Base-by-base conservation (phyloP, 2,329 filamentous ascomycete species). In the Fusarium nematophilum region DNA sequence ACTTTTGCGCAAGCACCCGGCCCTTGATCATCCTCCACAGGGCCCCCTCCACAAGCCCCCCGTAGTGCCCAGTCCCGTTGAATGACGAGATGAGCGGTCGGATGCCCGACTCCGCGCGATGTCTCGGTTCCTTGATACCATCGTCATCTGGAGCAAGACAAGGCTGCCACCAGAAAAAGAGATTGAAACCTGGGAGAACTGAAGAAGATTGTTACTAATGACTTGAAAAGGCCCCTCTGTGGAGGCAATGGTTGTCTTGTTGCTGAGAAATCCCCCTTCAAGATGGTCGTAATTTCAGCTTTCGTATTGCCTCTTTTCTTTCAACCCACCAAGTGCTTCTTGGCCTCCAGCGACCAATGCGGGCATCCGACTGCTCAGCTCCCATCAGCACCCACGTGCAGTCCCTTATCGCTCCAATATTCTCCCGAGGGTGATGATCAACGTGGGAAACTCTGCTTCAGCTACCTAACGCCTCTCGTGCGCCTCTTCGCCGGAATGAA, bases 51-150 rank as follows among this genome's bases (percentile, higher is more conserved):
- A 21, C 11, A 44, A 26, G 29, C 21, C n/a, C n/a, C 40, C 30
- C 21, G 53, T 31, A 23, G 18, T 14, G 36, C 13, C 36, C 42
- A 29, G 31, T 14, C 29, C 27, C 21, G 21, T 10, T 49, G 50
- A 48, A 63, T 64, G 59, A 64, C 59, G 59, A 43, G 18, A 39
- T 49, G 43, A 4, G 25, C 60, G 59, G 59, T 40, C 33, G 23
- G 29, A 21, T 34, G 45, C n/a, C 59, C 55, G 55, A 23, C 56
- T 61, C 59, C 55, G 59, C 59, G 46, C 15, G 23, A 15, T 6
- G 6, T 14, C 26, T 31, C 45, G 13, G 27, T 57, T 30, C 37
- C 50, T 30, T 42, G 38, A 42, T 48, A 36, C 37, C 15, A 47
- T 39, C 14, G 45, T 46, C 42, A 37, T 45, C 56, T 60, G 57